These are phyloP conservation scores for Lachnellula hyalina DNA, from an alignment of 2,329 filamentous ascomycete genomes.

Conservation along the genomic window DNA sequence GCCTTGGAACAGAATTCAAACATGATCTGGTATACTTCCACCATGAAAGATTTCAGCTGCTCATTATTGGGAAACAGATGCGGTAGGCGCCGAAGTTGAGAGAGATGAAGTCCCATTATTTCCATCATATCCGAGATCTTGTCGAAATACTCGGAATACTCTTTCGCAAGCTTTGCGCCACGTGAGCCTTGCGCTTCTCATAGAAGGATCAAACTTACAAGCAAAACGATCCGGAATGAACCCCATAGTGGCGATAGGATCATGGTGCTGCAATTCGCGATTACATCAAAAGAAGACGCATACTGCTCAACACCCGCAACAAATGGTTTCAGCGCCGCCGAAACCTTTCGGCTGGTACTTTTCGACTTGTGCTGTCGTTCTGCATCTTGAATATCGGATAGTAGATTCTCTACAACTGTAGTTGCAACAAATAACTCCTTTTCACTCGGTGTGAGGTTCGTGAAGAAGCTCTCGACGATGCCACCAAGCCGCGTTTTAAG, in stretches of 20 bases:
- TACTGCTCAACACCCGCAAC: background rate
- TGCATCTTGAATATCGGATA: background rate
- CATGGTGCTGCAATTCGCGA: background rate
- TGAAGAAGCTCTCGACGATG: background rate
- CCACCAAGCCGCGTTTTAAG: background rate
- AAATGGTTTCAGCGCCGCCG: background rate
- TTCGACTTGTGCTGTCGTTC: background rate
- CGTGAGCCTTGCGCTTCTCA: background rate
- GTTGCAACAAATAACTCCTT: background rate
- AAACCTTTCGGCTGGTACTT: background rate
- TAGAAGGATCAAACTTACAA: background rate
- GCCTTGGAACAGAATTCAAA: background rate
- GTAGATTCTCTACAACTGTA: background rate
- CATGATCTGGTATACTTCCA: background rate
- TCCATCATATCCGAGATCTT: background rate
- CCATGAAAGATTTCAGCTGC: background rate
- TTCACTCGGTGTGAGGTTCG: background rate
- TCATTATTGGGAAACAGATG: background rate
- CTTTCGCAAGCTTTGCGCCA: background rate
- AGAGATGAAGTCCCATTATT: background rate
- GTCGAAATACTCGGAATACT: background rate
- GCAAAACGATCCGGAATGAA: background rate
- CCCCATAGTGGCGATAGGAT: background rate
- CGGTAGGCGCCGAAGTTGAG: background rate
- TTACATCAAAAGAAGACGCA: background rate